These are phyloP conservation scores for Populus alba DNA, from an alignment of 345 rosid genomes.

Conservation along the genomic window DNA sequence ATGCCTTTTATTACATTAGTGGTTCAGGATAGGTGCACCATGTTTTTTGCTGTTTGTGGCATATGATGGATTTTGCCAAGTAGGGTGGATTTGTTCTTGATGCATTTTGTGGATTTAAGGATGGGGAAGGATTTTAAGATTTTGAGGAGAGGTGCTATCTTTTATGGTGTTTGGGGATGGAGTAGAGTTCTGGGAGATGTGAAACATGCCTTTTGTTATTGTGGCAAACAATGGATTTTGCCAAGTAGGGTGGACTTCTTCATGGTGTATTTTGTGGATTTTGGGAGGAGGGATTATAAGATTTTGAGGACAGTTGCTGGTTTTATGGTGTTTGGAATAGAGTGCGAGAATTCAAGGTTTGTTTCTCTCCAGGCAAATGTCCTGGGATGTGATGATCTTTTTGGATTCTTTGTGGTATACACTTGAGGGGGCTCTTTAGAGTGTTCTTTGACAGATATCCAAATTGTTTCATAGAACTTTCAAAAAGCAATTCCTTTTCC, in stretches of 20 bases:
- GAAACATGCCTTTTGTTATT: background rate
- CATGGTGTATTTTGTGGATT: background rate
- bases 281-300: background rate
- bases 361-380: background rate
- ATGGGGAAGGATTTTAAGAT: background rate
- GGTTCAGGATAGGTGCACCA: background rate
- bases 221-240: background rate
- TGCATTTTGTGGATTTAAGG: background rate
- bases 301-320: background rate
- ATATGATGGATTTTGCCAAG: background rate
- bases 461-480: too few relatives aligned
- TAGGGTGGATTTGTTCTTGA: background rate
- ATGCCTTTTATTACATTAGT: background rate
- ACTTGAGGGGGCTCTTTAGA: too few relatives aligned
- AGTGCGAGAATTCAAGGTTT: background rate
- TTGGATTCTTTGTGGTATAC: too few relatives aligned
- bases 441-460: too few relatives aligned
- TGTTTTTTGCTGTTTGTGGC: background rate
- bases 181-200: background rate
- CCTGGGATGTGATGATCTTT: background rate
- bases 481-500: too few relatives aligned
- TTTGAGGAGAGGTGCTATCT: background rate
- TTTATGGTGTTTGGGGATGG: background rate
- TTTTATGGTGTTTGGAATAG: background rate
- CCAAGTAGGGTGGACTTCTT: background rate